These are phyloP conservation scores for Moesziomyces antarcticus DNA, from an alignment of 1,284 basidiomycete species.

Conservation along the genomic window DNA sequence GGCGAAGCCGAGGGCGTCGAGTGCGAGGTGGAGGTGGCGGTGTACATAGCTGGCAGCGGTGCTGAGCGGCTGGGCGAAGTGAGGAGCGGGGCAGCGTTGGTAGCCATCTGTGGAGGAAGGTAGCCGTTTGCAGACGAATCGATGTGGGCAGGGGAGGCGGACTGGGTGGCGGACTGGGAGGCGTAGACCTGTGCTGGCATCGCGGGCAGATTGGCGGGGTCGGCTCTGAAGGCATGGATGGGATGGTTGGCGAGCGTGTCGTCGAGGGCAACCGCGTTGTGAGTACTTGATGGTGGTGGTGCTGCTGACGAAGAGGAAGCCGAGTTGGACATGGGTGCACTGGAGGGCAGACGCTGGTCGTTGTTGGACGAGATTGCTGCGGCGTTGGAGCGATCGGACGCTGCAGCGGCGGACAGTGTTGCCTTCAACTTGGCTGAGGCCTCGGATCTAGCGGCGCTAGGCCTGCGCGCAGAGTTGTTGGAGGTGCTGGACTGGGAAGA, in stretches of 20 bases:
- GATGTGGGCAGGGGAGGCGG: not conserved
- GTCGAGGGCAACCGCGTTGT: slow-evolving; percentile 8
- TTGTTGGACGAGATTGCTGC: slow-evolving; percentile 5
- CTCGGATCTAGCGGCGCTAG: slow-evolving; percentile 36
- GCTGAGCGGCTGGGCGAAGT: slow-evolving; percentile 33
- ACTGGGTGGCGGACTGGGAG: not conserved
- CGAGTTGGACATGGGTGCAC: slow-evolving; percentile 4
- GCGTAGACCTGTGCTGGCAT: slow-evolving; percentile 30
- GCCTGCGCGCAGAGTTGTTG: slow-evolving; percentile 16
- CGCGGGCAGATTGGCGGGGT: slow-evolving; percentile 24
- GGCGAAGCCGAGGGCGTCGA: slow-evolving; percentile 21
- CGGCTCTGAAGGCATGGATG: slow-evolving; percentile 14
- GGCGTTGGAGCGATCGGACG: slow-evolving; percentile 19
- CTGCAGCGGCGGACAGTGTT: slow-evolving; percentile 34
- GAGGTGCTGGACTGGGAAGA: slow-evolving; percentile 8
- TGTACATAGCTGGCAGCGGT: slow-evolving; percentile 19
- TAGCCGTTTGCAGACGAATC: slow-evolving; percentile 5
- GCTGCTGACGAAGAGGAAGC: slow-evolving; percentile 7
- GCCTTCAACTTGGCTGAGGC: slow-evolving; percentile 47
- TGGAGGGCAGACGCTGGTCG: too few species aligned
- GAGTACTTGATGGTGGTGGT: slow-evolving; percentile 4
- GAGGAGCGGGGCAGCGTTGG: slow-evolving; percentile 16
- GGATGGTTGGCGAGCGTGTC: slow-evolving; percentile 11
- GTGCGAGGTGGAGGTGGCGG: slow-evolving; percentile 1
- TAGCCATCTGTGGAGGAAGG: slow-evolving; percentile 11